Conservation (phyloP, 768 basidiomycete genomes). For the Gelatoporia subvermispora region DNA sequence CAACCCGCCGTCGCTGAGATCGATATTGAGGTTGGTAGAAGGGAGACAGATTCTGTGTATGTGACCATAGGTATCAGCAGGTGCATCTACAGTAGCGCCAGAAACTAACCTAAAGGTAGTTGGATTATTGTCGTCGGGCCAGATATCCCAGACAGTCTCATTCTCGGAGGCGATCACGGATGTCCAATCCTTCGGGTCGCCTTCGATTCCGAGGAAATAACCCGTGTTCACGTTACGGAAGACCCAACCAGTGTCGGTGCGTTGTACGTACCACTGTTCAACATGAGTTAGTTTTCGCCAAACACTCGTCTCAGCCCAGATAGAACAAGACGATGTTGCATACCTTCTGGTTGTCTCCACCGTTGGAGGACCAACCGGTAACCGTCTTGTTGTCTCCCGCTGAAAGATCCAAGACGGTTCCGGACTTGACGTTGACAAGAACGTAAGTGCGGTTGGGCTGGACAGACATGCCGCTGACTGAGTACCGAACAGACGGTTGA, state of each 20-base stretch:
- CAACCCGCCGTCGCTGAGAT: slow-evolving; percentile 44
- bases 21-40: slow-evolving; percentile 38
- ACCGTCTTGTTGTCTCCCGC: slow-evolving; percentile 45
- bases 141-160: slow-evolving; percentile 46
- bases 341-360: slow-evolving; percentile 47
- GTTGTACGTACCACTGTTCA: slow-evolving; percentile 44
- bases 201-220: slow-evolving; percentile 37
- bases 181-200: slow-evolving; percentile 21
- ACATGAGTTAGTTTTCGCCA: not conserved
- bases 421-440: slow-evolving; percentile 47
- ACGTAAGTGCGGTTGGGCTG: slow-evolving; percentile 35
- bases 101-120: slow-evolving; percentile 38
- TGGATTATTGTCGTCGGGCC: slow-evolving; percentile 36
- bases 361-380: slow-evolving; percentile 42
- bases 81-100: not conserved
- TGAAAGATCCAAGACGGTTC: slow-evolving; percentile 53
- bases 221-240: slow-evolving; percentile 39
- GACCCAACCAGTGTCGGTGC: slow-evolving; percentile 28
- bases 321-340: not conserved
- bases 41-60: slow-evolving; percentile 40
- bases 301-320: not conserved
- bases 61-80: not conserved
- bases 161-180: slow-evolving; percentile 32
- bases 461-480: slow-evolving; percentile 19
- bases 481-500: not conserved